Percentiles rank a stretch among this genome's conserved stretches.
Evolutionary conservation across 768 basidiomycete species (phyloP).

Genomic region (Pulveroboletus sp.): DNA sequence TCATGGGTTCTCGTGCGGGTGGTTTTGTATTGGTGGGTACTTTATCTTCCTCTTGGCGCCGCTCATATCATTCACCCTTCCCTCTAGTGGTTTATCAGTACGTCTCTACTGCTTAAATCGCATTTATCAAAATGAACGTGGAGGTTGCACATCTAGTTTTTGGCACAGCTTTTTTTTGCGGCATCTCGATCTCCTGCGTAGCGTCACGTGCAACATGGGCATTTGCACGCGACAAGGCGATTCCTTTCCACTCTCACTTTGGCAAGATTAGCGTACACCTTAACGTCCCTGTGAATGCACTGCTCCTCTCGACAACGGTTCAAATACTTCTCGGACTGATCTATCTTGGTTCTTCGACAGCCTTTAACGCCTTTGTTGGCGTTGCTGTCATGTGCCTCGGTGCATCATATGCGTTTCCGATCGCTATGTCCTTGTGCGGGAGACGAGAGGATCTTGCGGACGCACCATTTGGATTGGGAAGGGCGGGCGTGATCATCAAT

Average conservation of each 20-base stretch:
- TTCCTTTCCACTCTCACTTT: conserved; percentile 53
- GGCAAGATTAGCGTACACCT: conserved; percentile 39
- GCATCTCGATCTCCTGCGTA: conserved; percentile 63
- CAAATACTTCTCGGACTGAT: conserved; percentile 62
- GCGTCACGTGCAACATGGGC: conserved; percentile 71
- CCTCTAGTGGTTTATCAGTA: conserved; percentile 42
- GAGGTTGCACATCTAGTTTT: conserved; percentile 37
- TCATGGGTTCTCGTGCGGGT: conserved; percentile 59
- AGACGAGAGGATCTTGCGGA: conserved; percentile 43
- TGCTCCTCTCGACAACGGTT: conserved; percentile 55
- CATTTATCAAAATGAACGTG: neutral
- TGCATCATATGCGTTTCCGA: conserved; percentile 61
- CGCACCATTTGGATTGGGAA: conserved; percentile 52
- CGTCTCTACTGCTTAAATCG: conserved; percentile 6
- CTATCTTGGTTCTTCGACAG: conserved; percentile 58
- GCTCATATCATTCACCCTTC: neutral
- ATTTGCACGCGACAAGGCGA: conserved; percentile 65
- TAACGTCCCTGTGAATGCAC: conserved; percentile 58
- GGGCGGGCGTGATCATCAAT: conserved; percentile 46
- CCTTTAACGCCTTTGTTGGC: conserved; percentile 67
- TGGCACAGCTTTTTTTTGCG: conserved; percentile 56
- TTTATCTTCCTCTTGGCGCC: neutral
- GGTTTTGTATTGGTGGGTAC: conserved; percentile 56
- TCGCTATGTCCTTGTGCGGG: conserved; percentile 49
- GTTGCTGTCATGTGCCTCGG: conserved; percentile 66